Percentiles rank a stretch among this genome's conserved stretches.
phyloP scores from a whole-genome alignment of 768 basidiomycete species.

The Kwoniella mangroviensis region DNA sequence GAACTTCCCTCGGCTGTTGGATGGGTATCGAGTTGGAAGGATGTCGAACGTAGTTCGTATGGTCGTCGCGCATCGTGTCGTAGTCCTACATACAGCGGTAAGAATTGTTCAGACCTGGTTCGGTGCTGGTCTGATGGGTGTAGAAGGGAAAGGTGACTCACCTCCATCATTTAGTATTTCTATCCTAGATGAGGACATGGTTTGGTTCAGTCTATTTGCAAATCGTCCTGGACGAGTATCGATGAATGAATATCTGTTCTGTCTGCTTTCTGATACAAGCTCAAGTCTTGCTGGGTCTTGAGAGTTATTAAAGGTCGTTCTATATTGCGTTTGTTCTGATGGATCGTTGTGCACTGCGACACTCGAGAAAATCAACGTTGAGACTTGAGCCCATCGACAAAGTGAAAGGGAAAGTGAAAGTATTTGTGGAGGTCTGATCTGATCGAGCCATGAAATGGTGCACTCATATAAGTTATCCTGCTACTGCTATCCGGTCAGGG shows the following conservation, averaged over 20 bases:
- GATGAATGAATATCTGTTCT: no score
- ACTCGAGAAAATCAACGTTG: no score
- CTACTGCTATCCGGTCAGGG: background rate
- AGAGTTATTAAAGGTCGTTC: no score
- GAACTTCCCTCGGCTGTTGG: constrained; percentile 83
- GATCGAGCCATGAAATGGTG: background rate
- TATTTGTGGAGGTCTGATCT: background rate
- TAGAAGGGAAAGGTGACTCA: constrained; percentile 24
- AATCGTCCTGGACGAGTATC: no score
- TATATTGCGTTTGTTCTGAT: no score
- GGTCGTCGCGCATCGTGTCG: constrained; percentile 93
- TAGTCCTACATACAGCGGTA: constrained; percentile 58
- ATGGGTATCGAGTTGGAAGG: constrained; percentile 73
- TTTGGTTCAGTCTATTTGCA: background rate
- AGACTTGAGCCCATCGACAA: no score
- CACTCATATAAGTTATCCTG: background rate
- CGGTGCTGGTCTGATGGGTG: background rate
- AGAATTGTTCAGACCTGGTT: background rate
- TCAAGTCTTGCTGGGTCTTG: no score
- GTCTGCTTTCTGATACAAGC: no score
- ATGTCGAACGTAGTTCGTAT: constrained; percentile 81
- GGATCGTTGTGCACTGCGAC: no score
- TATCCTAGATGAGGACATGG: constrained; percentile 49
- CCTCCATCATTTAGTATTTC: constrained; percentile 57
- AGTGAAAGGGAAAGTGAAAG: no score